phyloP scores from a whole-genome alignment of 306 rosid genomes.

The Begonia masoniana region DNA sequence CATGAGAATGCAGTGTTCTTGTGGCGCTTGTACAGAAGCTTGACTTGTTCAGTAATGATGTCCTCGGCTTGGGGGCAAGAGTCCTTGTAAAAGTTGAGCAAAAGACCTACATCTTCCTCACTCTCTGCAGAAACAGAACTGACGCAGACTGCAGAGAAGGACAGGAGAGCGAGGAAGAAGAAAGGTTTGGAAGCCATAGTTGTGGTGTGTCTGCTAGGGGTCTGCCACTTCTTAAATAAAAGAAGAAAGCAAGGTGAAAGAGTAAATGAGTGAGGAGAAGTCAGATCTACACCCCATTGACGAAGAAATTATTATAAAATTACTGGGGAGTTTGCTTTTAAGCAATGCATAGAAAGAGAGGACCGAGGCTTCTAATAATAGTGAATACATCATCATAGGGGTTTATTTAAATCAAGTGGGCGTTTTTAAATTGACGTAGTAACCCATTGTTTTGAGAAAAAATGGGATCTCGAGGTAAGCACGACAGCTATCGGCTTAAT shows the following conservation, averaged over 20 bases:
- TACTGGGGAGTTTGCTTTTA: too few relatives aligned
- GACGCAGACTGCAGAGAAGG: conserved; percentile 25
- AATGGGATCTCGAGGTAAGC: too few relatives aligned
- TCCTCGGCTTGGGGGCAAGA: conserved; percentile 97
- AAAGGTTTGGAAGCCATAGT: conserved; percentile 39
- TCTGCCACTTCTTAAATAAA: conserved; percentile 39
- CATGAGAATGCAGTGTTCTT: conserved; percentile 99
- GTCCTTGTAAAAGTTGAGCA: conserved; percentile 73
- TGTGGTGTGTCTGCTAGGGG: background rate
- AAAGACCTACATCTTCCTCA: conserved; percentile 41
- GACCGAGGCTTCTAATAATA: too few relatives aligned
- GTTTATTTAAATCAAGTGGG: too few relatives aligned
- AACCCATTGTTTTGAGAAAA: too few relatives aligned
- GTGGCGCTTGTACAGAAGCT: conserved; percentile 95
- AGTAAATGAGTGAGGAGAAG: background rate
- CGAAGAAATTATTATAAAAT: too few relatives aligned
- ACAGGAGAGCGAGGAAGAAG: conserved; percentile 24
- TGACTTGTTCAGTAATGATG: conserved; percentile 76
- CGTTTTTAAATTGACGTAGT: too few relatives aligned
- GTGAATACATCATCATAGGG: too few relatives aligned
- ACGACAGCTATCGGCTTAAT: too few relatives aligned
- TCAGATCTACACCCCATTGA: too few relatives aligned
- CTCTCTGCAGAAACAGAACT: conserved; percentile 24
- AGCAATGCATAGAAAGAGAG: too few relatives aligned
- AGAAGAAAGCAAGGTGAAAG: background rate